These are phyloP conservation scores for Durusdinium trenchii DNA, from an alignment of 73 alveolate species.

Conservation along the genomic window DNA sequence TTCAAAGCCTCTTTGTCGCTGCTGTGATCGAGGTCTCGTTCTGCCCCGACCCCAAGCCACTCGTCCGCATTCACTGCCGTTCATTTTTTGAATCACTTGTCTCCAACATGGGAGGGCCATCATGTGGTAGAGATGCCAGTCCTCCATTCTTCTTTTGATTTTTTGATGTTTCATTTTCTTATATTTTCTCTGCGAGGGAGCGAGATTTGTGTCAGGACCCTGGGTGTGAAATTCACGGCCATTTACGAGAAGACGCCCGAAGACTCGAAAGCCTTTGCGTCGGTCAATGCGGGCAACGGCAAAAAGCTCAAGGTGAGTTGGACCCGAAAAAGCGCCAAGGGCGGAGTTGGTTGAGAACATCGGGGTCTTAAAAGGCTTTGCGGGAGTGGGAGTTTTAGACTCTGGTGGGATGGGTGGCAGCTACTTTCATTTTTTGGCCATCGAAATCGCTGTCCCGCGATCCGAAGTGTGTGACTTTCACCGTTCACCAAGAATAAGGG, in stretches of 20 bases:
- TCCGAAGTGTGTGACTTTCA: too few species aligned
- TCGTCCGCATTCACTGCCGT: background rate
- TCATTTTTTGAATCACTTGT: background rate
- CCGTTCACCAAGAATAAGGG: too few species aligned
- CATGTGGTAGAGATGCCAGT: background rate
- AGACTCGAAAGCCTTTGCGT: constrained; percentile 26
- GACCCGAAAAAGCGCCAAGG: background rate
- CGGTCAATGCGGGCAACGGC: constrained; percentile 84
- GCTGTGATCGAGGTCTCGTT: constrained; percentile 51
- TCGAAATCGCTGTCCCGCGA: too few species aligned
- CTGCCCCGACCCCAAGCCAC: constrained; percentile 74
- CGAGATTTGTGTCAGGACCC: too few species aligned
- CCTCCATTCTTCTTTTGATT: background rate
- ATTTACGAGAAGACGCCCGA: constrained; percentile 51
- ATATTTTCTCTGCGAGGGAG: too few species aligned
- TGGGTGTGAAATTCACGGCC: constrained; percentile 60
- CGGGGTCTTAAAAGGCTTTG: too few species aligned
- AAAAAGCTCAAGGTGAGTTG: constrained; percentile 53
- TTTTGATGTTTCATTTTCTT: background rate
- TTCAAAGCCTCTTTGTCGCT: too few species aligned
- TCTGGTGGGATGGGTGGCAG: too few species aligned
- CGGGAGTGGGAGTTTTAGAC: too few species aligned
- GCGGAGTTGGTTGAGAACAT: background rate
- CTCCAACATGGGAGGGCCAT: background rate
- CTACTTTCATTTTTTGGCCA: too few species aligned